Conservation (phyloP, 2,329 filamentous ascomycete species). For the Alternaria dauci region DNA sequence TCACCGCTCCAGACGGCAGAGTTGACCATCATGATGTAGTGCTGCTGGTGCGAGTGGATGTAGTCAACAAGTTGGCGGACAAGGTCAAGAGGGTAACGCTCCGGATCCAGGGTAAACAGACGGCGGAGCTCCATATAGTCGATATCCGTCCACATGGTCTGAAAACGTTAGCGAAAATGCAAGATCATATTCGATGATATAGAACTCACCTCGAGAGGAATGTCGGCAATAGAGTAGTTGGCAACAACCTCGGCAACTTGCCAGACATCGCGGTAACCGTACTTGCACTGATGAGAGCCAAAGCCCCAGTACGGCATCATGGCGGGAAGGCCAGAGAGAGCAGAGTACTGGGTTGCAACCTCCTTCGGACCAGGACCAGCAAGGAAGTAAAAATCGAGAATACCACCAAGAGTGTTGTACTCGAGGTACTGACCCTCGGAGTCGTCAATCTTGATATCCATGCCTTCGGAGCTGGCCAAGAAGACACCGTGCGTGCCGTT, state of each 20-base stretch:
- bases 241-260: conserved; percentile 71
- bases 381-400: conserved; percentile 72
- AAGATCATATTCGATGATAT: fast-evolving
- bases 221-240: conserved; percentile 70
- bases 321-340: conserved; percentile 55
- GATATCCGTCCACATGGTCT: conserved; percentile 78
- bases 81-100: conserved; percentile 67
- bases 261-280: conserved; percentile 64
- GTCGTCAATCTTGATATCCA: conserved; percentile 78
- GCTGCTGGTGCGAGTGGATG: conserved; percentile 71
- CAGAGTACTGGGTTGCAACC: conserved; percentile 59
- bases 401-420: conserved; percentile 80
- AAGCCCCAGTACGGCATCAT: conserved; percentile 64
- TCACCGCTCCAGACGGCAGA: conserved; percentile 62
- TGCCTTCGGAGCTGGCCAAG: conserved; percentile 53
- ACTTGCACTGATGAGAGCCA: conserved; percentile 61
- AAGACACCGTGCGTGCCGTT: conserved; percentile 50
- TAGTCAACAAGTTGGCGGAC: conserved; percentile 72
- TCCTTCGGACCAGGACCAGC: conserved; percentile 58
- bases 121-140: conserved; percentile 71
- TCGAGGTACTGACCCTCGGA: conserved; percentile 74
- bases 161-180: conserved; percentile 28
- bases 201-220: conserved; percentile 57
- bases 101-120: conserved; percentile 71
- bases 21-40: conserved; percentile 83